These are phyloP conservation scores for Chlamydomonas asymmetrica DNA, from an alignment of 139 green algal genomes.

Conservation along the genomic window DNA sequence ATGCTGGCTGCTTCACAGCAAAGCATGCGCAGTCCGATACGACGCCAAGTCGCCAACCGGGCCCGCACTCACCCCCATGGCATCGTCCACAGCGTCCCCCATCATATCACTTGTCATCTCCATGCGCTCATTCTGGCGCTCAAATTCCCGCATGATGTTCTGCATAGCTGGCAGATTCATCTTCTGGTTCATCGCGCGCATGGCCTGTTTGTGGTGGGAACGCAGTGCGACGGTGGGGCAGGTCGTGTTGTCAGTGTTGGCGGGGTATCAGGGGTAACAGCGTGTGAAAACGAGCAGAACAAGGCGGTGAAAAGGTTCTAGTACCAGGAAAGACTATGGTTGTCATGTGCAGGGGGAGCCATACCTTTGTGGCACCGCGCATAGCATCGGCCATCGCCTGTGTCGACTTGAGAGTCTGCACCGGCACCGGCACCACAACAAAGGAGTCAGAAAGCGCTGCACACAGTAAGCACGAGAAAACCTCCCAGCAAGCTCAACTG, in stretches of 20 bases:
- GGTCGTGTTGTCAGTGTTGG: background rate
- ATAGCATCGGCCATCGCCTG: constrained; percentile 98
- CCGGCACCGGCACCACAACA: background rate
- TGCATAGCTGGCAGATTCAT: constrained; percentile 90
- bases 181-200: constrained; percentile 94
- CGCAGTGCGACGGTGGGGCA: background rate
- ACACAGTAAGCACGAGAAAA: background rate
- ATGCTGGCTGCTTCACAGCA: background rate
- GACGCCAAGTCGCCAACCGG: too few relatives aligned
- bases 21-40: background rate
- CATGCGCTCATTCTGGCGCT: constrained; percentile 96
- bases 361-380: constrained; percentile 90
- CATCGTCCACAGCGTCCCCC: constrained; percentile 94
- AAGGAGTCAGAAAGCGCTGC: background rate
- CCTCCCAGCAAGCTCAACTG: background rate
- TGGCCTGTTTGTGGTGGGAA: constrained; percentile 75
- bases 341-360: too few relatives aligned
- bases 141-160: constrained; percentile 98
- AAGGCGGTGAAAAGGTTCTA: too few relatives aligned
- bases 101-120: constrained; percentile 98
- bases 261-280: background rate
- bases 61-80: constrained; percentile 72
- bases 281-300: background rate
- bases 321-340: too few relatives aligned
- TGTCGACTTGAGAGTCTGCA: constrained; percentile 96